phyloP scores from a whole-genome alignment of 192 early-diverging fungal species.

The Tieghemiomyces parasiticus region DNA sequence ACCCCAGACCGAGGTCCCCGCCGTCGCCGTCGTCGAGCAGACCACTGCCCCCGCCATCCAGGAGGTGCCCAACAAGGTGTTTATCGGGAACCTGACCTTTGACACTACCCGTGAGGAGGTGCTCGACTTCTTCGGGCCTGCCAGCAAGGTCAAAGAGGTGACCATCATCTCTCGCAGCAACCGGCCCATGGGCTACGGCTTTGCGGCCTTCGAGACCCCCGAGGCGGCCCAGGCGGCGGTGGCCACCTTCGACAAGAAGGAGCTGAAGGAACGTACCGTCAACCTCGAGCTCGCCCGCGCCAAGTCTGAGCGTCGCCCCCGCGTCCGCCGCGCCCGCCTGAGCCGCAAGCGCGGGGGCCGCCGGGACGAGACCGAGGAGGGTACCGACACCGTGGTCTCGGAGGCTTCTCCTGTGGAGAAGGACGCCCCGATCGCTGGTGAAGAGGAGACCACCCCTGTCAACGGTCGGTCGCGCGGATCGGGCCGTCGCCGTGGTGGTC shows the following conservation, averaged over 20 bases:
- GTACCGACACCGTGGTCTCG: too few relatives aligned
- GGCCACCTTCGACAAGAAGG: constrained; percentile 53
- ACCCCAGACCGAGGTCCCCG: too few relatives aligned
- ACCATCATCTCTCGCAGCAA: constrained; percentile 66
- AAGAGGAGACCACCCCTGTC: background rate
- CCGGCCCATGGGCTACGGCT: constrained; percentile 88
- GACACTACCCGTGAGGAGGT: constrained; percentile 69
- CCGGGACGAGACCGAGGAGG: too few relatives aligned
- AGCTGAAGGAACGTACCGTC: constrained; percentile 74
- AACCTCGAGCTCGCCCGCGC: constrained; percentile 82
- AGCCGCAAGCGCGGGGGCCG: constrained; percentile 15
- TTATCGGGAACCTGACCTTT: constrained; percentile 93
- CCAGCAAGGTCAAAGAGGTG: constrained; percentile 56
- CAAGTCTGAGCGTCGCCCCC: constrained; percentile 25
- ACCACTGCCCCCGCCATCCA: constrained; percentile 12
- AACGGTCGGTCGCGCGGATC: constrained; percentile 2
- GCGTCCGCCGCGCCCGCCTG: constrained; percentile 16
- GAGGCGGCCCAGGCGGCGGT: constrained; percentile 60
- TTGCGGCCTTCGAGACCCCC: constrained; percentile 67
- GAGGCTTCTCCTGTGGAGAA: too few relatives aligned
- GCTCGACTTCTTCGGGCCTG: constrained; percentile 49
- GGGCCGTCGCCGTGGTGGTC: constrained; percentile 26
- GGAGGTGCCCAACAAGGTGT: constrained; percentile 56
- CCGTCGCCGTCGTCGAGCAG: background rate
- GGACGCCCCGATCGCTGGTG: background rate